A percentile compares a stretch with the other conserved stretches of the same genome.
Conservation (phyloP, 2,329 filamentous ascomycete genomes). For the Phoma sp. region DNA sequence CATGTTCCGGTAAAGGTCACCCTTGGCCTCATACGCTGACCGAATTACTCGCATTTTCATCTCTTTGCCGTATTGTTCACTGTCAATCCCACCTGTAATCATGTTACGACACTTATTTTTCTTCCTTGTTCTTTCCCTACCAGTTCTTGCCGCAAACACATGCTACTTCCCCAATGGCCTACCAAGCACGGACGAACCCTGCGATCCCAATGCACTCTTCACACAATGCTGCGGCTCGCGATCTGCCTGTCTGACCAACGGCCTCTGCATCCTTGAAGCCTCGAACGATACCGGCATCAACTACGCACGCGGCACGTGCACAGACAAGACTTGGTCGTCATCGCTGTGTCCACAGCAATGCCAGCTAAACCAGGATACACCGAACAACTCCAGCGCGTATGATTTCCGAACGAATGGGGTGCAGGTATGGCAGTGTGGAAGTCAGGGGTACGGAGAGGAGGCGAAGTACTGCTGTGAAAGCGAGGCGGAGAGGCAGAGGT, state of each 20-base stretch:
- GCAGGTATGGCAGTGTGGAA: conserved; percentile 19
- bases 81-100: too few relatives aligned
- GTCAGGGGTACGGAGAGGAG: conserved; percentile 15
- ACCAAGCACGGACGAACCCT: conserved; percentile 11
- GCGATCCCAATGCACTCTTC: conserved; percentile 12
- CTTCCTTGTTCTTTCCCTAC: too few relatives aligned
- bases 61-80: too few relatives aligned
- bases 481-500: conserved; percentile 14
- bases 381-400: conserved; percentile 11
- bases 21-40: too few relatives aligned
- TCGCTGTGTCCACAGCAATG: conserved; percentile 18
- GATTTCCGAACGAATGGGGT: conserved; percentile 18
- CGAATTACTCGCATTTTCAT: too few relatives aligned
- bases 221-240: conserved; percentile 20
- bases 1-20: too few relatives aligned
- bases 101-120: too few relatives aligned
- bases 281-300: conserved; percentile 17
- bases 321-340: conserved; percentile 14
- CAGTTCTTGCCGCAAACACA: background rate
- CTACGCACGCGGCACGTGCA: conserved; percentile 21
- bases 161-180: conserved; percentile 23
- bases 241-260: conserved; percentile 18
- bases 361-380: background rate
- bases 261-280: conserved; percentile 16
- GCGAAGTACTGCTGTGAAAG: conserved; percentile 23